These are phyloP conservation scores for Telfairia occidentalis DNA, from an alignment of 331 rosid genomes.

Conservation along the genomic window DNA sequence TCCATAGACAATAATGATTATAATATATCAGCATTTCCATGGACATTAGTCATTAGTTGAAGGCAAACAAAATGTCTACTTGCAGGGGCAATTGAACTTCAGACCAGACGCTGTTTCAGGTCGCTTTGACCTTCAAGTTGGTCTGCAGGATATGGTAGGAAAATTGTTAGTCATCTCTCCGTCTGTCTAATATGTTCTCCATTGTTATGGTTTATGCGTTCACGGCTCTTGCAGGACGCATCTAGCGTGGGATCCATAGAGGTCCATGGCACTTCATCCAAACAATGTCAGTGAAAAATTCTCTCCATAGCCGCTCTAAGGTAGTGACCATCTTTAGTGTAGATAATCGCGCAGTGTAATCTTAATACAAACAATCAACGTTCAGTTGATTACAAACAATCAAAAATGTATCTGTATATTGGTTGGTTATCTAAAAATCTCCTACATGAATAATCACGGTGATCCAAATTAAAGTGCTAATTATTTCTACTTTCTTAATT, in stretches of 20 bases:
- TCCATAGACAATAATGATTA: not conserved
- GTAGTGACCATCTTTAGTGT: not conserved
- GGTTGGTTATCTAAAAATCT: not conserved
- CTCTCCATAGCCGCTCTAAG: conserved; percentile 7
- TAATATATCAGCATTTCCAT: not conserved
- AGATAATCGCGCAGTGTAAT: not conserved
- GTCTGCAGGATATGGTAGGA: conserved; percentile 25
- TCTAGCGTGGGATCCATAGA: conserved; percentile 19
- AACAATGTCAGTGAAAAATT: conserved; percentile 21
- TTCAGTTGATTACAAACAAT: not conserved
- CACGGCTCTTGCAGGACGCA: conserved; percentile 27
- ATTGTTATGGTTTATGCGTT: not conserved
- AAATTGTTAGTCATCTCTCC: not conserved
- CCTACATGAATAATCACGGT: not conserved
- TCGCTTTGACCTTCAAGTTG: conserved; percentile 22
- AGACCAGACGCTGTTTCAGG: conserved; percentile 19
- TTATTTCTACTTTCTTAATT: too few species aligned
- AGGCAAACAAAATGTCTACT: not conserved
- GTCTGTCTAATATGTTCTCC: not conserved
- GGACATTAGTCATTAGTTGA: not conserved
- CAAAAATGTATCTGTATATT: not conserved
- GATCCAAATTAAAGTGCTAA: not conserved
- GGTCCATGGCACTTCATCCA: conserved; percentile 25
- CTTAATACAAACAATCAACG: not conserved
- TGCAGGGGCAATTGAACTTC: conserved; percentile 37